Conservation (phyloP, 768 basidiomycete species). For the Agaricus blazei region DNA sequence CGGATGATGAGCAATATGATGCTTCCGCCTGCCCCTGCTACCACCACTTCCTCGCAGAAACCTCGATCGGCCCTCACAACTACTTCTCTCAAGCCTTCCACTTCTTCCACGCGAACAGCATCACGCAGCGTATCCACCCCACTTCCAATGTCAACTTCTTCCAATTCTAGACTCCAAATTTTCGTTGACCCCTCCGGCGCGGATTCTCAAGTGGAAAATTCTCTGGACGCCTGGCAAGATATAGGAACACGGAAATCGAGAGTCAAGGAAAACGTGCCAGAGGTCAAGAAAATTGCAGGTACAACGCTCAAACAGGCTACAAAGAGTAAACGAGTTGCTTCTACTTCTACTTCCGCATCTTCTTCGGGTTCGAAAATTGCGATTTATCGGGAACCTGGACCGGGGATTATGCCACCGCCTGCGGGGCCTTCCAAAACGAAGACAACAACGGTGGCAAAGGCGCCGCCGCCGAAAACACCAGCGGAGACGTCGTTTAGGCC, state of each 20-base stretch:
- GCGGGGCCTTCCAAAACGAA: slow-evolving; percentile 19
- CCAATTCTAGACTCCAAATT: slow-evolving; percentile 60
- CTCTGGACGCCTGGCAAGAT: slow-evolving; percentile 57
- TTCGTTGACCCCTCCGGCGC: slow-evolving; percentile 68
- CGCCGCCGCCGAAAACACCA: slow-evolving; percentile 13
- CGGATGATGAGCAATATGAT: slow-evolving; percentile 69
- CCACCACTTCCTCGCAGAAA: slow-evolving; percentile 25
- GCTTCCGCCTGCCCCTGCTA: slow-evolving; percentile 31
- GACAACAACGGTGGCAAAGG: slow-evolving; percentile 1
- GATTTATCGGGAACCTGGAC: slow-evolving; percentile 59
- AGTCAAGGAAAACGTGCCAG: slow-evolving; percentile 74
- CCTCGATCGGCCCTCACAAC: slow-evolving; percentile 31
- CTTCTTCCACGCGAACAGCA: slow-evolving; percentile 25
- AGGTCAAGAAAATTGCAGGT: slow-evolving; percentile 63
- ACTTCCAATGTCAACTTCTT: slow-evolving; percentile 28
- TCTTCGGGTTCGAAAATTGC: slow-evolving; percentile 49
- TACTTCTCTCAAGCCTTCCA: slow-evolving; percentile 37
- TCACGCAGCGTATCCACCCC: slow-evolving; percentile 14
- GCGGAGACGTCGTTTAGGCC: slow-evolving; percentile 17
- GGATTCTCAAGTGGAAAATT: slow-evolving; percentile 37
- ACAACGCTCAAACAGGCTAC: slow-evolving; percentile 63
- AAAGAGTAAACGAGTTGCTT: slow-evolving; percentile 46
- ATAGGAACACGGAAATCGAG: slow-evolving; percentile 74
- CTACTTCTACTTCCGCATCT: slow-evolving; percentile 22
- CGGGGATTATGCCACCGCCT: slow-evolving; percentile 41